These are phyloP conservation scores for Fistulinella cinereoalba DNA, from an alignment of 1,284 basidiomycete genomes.

Conservation along the genomic window DNA sequence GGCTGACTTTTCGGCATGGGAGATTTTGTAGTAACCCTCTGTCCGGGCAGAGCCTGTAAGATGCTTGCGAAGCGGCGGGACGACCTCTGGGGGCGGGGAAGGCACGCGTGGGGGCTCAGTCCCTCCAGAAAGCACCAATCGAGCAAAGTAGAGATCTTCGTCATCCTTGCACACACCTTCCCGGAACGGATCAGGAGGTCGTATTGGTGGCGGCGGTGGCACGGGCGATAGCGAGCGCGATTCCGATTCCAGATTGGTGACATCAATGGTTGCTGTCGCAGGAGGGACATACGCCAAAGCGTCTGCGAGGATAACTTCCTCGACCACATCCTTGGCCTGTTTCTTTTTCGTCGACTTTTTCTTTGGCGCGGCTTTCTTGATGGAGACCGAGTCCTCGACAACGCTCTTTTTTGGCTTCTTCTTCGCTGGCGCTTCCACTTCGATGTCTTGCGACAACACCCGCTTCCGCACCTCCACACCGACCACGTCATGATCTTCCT, in stretches of 20 bases:
- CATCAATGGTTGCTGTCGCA: conserved; percentile 46
- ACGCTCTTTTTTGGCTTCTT: conserved; percentile 32
- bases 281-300: conserved; percentile 50
- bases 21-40: conserved; percentile 94
- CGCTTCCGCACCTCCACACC: conserved; percentile 35
- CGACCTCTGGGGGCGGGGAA: conserved; percentile 33
- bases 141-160: conserved; percentile 88
- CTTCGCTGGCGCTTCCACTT: conserved; percentile 43
- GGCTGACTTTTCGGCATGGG: conserved; percentile 86
- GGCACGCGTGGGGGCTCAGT: conserved; percentile 26
- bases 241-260: conserved; percentile 43
- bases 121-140: conserved; percentile 52
- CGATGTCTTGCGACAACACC: conserved; percentile 30
- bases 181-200: conserved; percentile 55
- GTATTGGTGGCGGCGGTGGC: conserved; percentile 41
- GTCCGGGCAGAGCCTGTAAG: conserved; percentile 83
- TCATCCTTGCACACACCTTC: conserved; percentile 77
- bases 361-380: conserved; percentile 40
- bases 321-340: conserved; percentile 36
- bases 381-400: conserved; percentile 28
- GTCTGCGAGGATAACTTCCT: conserved; percentile 53
- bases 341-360: conserved; percentile 36
- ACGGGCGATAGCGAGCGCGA: conserved; percentile 47
- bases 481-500: conserved; percentile 27
- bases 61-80: conserved; percentile 61